A percentile compares a stretch with the other conserved stretches of the same genome.
phyloP scores from a whole-genome alignment of 148 eudicot genomes.

The Rhododendron mucronatum region DNA sequence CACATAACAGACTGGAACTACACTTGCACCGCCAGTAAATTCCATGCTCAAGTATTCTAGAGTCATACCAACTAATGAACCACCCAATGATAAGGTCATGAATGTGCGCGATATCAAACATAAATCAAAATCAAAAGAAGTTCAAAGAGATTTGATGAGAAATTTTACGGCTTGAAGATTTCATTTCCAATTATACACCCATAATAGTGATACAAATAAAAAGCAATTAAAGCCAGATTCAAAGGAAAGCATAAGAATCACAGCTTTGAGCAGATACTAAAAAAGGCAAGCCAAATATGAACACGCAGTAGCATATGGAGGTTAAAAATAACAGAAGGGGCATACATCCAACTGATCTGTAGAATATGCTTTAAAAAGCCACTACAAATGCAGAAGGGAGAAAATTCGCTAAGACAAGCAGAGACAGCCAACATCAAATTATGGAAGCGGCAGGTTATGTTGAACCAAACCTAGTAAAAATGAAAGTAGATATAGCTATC shows the following conservation, averaged over 20 bases:
- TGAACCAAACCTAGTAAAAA: neutral
- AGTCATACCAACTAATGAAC: neutral
- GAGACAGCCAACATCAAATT: neutral
- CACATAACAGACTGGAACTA: constrained; percentile 98
- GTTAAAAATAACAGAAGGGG: neutral
- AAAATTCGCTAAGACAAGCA: neutral
- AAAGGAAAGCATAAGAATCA: neutral
- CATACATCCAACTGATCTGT: neutral
- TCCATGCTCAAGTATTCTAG: constrained; percentile 50
- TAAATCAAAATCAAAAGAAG: neutral
- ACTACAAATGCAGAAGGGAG: neutral
- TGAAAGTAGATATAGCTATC: neutral
- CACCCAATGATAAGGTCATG: neutral
- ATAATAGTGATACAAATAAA: neutral
- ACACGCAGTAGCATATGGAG: neutral
- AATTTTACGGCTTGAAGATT: neutral
- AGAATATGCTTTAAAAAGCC: neutral
- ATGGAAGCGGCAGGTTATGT: neutral
- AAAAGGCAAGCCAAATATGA: neutral
- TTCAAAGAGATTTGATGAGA: neutral
- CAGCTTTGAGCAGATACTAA: neutral
- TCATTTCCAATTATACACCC: neutral
- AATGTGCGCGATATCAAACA: neutral
- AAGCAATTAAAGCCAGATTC: neutral
- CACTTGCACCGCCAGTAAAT: constrained; percentile 74